Evolutionary conservation across 768 basidiomycete species (phyloP).

Genomic region (Gloeopeniophorella convolvens): DNA sequence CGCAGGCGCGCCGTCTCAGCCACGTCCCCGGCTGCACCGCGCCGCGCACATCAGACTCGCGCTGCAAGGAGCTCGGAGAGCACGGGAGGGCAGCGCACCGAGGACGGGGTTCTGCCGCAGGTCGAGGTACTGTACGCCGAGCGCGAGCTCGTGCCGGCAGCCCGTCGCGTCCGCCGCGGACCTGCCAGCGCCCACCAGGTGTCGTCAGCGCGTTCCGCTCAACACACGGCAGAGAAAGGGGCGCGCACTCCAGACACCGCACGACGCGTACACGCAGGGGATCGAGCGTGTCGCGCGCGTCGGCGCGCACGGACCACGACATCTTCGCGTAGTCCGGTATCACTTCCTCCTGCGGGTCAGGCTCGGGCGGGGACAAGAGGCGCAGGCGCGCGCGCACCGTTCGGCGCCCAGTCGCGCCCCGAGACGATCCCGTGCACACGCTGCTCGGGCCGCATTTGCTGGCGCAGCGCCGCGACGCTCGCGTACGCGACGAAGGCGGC

Average conservation of each 20-base stretch:
- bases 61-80: too few relatives aligned
- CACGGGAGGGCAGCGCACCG: conserved; percentile 11
- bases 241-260: conserved; percentile 63
- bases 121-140: conserved; percentile 11
- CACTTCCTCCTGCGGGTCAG: conserved; percentile 36
- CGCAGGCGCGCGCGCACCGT: conserved; percentile 41
- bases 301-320: conserved; percentile 66
- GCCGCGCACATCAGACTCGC: not conserved
- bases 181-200: too few relatives aligned
- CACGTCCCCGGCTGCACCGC: conserved; percentile 15
- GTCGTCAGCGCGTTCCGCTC: too few relatives aligned
- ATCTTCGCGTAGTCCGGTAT: conserved; percentile 80
- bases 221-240: not conserved
- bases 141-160: conserved; percentile 9
- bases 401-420: conserved; percentile 61
- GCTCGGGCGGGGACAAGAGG: not conserved
- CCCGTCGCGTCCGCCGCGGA: conserved; percentile 17
- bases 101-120: conserved; percentile 19
- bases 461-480: conserved; percentile 70
- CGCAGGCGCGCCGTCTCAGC: conserved; percentile 13
- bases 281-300: conserved; percentile 49
- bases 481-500: conserved; percentile 84
- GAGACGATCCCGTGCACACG: conserved; percentile 74
- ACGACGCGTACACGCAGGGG: conserved; percentile 51
- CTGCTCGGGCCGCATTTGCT: conserved; percentile 79